Base-by-base conservation (phyloP, 1,139 yeast genomes). In the Suzukiozyma palmioleophila region DNA sequence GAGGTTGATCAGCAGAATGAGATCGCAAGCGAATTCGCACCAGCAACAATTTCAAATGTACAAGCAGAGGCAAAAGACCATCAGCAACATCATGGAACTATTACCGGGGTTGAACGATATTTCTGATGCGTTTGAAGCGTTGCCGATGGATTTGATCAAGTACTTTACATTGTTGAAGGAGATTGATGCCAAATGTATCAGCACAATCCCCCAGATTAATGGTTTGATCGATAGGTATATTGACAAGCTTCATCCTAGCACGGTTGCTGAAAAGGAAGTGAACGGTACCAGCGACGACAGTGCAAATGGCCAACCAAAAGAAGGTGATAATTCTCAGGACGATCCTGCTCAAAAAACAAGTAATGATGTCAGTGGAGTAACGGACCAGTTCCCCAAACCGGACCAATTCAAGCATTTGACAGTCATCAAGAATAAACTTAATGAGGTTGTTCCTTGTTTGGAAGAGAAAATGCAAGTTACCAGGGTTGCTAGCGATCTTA, bases 391-490 rank as follows among this genome's bases (percentile, higher is more conserved):
- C 14, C 16, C 31, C 12, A 44, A 44, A 14, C 33, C 37, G 14
- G 36, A 34, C 14, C 43, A 43, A 13, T 33, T 46, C 18, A 49
- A 49, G 26, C 52, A 60, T 16, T 54, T 71, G 33, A 53, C 46
- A 29, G 42, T 45, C n/a, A 75, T 79, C 37, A 70, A 75, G 41
- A 62, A 65, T 39, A 62, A 69, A 40, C 64, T 82, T 43, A 77
- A 75, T 49, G 96, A 86, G 44, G 72, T 92, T 39, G 81, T 92
- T 67, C 97, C 97, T 0, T 88, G 96, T 49, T 66, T 92, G 43
- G 98, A 92, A 56, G 97, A 92, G 58, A 92, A 92, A 62, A 89
- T 92, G 95, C 97, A 92, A 57, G 97, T 92, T 29, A 94, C 97
- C 3, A 83, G 92, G 2, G 84, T 88, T 29, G 96, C 97, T 22